Evolutionary conservation across 805 yeast genomes (phyloP).

Genomic region (Metschnikowia lachancei): DNA sequence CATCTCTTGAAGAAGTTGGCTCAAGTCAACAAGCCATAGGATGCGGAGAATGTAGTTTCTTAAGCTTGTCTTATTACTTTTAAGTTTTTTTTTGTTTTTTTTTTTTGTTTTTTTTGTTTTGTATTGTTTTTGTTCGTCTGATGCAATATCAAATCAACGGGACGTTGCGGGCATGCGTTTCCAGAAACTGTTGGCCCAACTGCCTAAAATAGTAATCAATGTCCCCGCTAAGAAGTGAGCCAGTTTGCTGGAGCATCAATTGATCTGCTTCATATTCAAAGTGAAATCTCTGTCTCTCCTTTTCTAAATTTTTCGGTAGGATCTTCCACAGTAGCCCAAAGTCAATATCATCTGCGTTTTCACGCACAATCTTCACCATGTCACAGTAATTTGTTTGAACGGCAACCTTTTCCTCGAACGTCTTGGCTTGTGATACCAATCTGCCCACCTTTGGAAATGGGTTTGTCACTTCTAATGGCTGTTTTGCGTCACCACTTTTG

Average conservation of each 20-base stretch:
- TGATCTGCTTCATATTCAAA: conserved; percentile 11
- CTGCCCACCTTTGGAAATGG: not conserved
- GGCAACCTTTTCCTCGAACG: conserved; percentile 21
- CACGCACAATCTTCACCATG: conserved; percentile 21
- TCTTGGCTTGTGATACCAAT: conserved; percentile 2
- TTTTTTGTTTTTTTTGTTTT: too few relatives aligned
- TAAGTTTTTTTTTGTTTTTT: too few relatives aligned
- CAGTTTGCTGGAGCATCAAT: conserved; percentile 6
- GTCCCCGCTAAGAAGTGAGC: conserved; percentile 17
- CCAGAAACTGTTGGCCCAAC: conserved; percentile 11
- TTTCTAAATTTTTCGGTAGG: conserved; percentile 26
- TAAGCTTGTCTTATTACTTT: too few relatives aligned
- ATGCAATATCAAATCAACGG: conserved; percentile 1
- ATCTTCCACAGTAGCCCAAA: conserved; percentile 24
- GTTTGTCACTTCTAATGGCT: not conserved
- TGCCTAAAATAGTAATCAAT: conserved; percentile 27
- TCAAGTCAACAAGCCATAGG: conserved; percentile 1
- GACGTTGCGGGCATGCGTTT: conserved; percentile 1
- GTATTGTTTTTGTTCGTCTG: too few relatives aligned
- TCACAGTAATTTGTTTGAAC: conserved; percentile 20
- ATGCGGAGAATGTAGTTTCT: too few relatives aligned
- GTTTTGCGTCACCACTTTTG: not conserved
- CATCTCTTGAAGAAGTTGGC: conserved; percentile 3
- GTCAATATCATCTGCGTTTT: conserved; percentile 21
- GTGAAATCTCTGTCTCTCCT: conserved; percentile 23